These are phyloP conservation scores for Dactylellina drechsleri DNA, from an alignment of 2,329 filamentous ascomycete genomes.

Conservation along the genomic window DNA sequence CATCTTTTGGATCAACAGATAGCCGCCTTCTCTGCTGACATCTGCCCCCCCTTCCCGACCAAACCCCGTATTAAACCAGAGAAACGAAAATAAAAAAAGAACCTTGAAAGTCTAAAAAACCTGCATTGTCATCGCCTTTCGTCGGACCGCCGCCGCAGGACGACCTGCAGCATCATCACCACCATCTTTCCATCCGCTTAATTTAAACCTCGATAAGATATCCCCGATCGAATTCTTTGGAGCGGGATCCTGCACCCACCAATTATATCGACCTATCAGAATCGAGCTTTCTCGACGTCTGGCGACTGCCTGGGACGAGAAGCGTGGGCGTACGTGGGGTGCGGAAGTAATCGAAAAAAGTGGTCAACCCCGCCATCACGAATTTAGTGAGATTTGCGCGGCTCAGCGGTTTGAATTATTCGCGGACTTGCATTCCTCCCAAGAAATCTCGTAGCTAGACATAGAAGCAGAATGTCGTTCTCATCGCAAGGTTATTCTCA, in stretches of 20 bases:
- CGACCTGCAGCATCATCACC: constrained; percentile 38
- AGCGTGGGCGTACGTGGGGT: constrained; percentile 8
- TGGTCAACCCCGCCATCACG: constrained; percentile 42
- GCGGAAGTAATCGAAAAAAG: constrained; percentile 37
- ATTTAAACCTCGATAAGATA: constrained; percentile 20
- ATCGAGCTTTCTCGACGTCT: constrained; percentile 6
- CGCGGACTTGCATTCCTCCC: constrained; percentile 9
- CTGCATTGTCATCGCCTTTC: constrained; percentile 39
- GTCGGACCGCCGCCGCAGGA: constrained; percentile 33
- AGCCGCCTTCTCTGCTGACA: constrained; percentile 22
- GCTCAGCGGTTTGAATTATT: constrained; percentile 23
- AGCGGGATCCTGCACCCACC: not conserved
- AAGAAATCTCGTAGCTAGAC: constrained; percentile 11
- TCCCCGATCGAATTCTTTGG: constrained; percentile 37
- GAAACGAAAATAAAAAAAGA: not conserved
- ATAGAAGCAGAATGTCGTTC: constrained; percentile 34
- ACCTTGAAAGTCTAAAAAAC: constrained; percentile 12
- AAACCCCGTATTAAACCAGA: not conserved
- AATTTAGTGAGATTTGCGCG: constrained; percentile 39
- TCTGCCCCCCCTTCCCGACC: constrained; percentile 3
- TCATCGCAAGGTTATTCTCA: constrained; percentile 35
- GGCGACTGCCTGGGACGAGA: constrained; percentile 24
- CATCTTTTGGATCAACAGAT: constrained; percentile 15
- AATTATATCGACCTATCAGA: constrained; percentile 42
- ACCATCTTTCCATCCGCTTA: not conserved